Percentiles rank a stretch among this genome's conserved stretches.
Evolutionary conservation across 1,139 yeast genomes (phyloP).

Genomic region (Taphrina communis): DNA sequence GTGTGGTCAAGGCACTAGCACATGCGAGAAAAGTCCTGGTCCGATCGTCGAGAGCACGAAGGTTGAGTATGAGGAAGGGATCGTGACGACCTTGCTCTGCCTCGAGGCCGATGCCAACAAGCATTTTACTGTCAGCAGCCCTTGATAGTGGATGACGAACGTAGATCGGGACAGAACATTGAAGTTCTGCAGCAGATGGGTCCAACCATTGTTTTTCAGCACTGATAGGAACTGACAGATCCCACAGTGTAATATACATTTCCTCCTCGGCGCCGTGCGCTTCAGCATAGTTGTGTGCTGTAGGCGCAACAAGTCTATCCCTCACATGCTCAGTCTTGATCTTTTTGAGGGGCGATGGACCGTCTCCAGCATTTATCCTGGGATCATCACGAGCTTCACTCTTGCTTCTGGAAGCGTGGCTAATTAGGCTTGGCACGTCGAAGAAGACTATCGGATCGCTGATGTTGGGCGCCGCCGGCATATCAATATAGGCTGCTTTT

Average conservation of each 20-base stretch:
- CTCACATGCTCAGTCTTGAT: not conserved
- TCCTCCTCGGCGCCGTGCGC: not conserved
- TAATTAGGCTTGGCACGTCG: too few relatives aligned
- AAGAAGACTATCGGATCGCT: too few relatives aligned
- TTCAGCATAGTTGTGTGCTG: not conserved
- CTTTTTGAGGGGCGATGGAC: not conserved
- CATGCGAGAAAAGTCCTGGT: not conserved
- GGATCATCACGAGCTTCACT: too few relatives aligned
- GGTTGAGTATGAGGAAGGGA: not conserved
- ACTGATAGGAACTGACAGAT: not conserved
- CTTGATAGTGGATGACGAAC: conserved; percentile 6
- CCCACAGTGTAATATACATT: not conserved
- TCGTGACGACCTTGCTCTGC: not conserved
- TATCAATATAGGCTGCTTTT: too few relatives aligned
- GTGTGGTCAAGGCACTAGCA: not conserved
- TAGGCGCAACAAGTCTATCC: not conserved
- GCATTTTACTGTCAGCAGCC: not conserved
- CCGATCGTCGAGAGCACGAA: not conserved
- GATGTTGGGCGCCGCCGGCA: too few relatives aligned
- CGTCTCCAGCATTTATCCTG: too few relatives aligned
- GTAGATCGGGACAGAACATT: not conserved
- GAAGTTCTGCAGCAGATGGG: not conserved
- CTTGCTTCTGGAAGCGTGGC: too few relatives aligned
- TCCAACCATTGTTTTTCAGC: not conserved
- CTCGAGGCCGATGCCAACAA: not conserved